phyloP scores from a whole-genome alignment of 2,329 filamentous ascomycete genomes.

The Epichloe baconii region DNA sequence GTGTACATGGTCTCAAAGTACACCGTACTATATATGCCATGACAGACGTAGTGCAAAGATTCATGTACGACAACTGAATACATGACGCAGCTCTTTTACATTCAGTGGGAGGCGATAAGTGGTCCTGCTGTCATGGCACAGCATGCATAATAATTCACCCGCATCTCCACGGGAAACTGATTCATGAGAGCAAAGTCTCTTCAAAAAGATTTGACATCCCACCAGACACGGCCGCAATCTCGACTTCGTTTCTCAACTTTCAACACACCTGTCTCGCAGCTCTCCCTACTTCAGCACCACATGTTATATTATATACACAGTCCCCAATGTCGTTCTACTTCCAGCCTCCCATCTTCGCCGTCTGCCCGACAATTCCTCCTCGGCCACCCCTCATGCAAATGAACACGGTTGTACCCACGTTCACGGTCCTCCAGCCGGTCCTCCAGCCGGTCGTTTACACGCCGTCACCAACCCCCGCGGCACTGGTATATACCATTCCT shows the following conservation, averaged over 20 bases:
- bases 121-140: not conserved
- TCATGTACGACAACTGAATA: conserved; percentile 1
- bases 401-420: not conserved
- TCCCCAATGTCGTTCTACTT: conserved; percentile 14
- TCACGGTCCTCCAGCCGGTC: not conserved
- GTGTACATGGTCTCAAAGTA: not conserved
- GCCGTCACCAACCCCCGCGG: not conserved
- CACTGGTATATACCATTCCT: not conserved
- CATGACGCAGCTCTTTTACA: not conserved
- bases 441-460: not conserved
- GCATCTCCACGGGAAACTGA: not conserved
- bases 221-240: no score
- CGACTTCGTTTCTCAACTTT: not conserved
- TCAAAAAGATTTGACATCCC: not conserved
- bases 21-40: not conserved
- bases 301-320: not conserved
- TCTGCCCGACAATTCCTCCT: not conserved
- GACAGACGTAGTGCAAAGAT: not conserved
- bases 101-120: not conserved
- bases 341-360: conserved; percentile 14
- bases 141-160: not conserved
- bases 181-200: not conserved
- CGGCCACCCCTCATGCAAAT: not conserved
- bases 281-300: not conserved
- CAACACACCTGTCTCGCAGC: not conserved